Base-by-base conservation (phyloP, 1,284 basidiomycete genomes). In the Puccinia sorghi region DNA sequence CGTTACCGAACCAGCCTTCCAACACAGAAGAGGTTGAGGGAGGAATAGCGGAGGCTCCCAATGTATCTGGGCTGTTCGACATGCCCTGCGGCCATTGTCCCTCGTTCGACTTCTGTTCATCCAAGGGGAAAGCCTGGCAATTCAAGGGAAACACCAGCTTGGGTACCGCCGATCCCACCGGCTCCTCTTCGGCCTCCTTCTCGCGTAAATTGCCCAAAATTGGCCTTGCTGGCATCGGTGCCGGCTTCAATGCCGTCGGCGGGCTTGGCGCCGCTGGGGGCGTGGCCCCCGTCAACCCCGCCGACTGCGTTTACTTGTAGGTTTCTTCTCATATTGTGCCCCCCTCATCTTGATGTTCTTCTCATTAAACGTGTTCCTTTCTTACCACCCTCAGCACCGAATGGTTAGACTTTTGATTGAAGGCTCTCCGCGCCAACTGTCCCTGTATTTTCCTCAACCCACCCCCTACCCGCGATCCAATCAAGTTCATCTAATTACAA, bases 291-390 rank as follows among this genome's bases (percentile, higher is more conserved):
- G 77, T 79, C n/a, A 79, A 79, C 46, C 77, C 77, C 1, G 77
- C 70, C 20, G 77, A 79, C 63, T 79, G 77, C 72, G n/a, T 72
- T 43, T 79, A 79, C 69, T 79, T 79, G 77, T 79, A n/a, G 25
- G 77, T 72, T 54, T 25, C 11, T 57, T 9, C 22, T 69, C 46
- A 37, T 32, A 12, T 32, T 37, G 2, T 46, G 43, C 41, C 37
- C 22, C 27, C 17, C 22, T 32, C 32, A 32, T 32, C 32, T 32
- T 32, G 32, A 4, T 32, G 1, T 32, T 32, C 32, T 32, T 32
- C 32, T 52, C n/a, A 13, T 50, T 50, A 50, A 69, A 22, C 48
- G 0, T 69, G 13, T 15, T 52, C 7, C 3, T 52, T 52, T 27
- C 3, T 25, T 67, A 22, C 25, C 20, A 67, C 27, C 13, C 27